These are phyloP conservation scores for Nephelium lappaceum DNA, from an alignment of 345 rosid genomes.

Conservation along the genomic window DNA sequence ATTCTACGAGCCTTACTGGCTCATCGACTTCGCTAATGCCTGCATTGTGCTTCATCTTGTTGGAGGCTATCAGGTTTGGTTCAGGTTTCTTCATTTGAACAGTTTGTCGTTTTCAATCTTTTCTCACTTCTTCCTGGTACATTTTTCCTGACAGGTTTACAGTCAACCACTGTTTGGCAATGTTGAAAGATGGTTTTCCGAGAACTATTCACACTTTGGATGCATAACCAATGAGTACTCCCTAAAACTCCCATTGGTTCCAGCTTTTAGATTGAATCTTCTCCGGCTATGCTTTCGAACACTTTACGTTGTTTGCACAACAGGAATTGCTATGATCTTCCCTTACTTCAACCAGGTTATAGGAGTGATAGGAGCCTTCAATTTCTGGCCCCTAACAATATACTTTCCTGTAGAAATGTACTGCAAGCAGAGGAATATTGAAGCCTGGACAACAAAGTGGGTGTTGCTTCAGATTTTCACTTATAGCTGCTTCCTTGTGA, in stretches of 20 bases:
- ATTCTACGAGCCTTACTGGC: constrained; percentile 58
- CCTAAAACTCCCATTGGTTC: constrained; percentile 38
- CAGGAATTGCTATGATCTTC: constrained; percentile 53
- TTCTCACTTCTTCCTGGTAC: not conserved
- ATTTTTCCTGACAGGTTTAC: constrained; percentile 39
- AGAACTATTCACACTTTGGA: constrained; percentile 46
- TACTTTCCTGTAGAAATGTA: constrained; percentile 83
- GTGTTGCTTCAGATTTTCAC: constrained; percentile 50
- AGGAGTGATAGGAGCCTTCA: constrained; percentile 69
- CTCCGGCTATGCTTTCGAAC: constrained; percentile 56
- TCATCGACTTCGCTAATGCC: constrained; percentile 53
- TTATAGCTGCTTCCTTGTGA: constrained; percentile 40
- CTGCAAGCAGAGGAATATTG: constrained; percentile 50
- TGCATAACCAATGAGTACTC: constrained; percentile 37
- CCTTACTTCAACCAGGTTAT: constrained; percentile 87
- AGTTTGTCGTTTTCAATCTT: too few relatives aligned
- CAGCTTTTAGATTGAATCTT: constrained; percentile 32
- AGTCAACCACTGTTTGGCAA: constrained; percentile 56
- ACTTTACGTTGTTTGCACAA: constrained; percentile 50
- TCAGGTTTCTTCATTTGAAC: not conserved
- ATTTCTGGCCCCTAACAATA: constrained; percentile 76
- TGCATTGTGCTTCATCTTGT: constrained; percentile 48
- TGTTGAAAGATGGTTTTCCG: constrained; percentile 41
- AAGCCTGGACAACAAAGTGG: constrained; percentile 60
- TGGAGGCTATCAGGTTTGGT: constrained; percentile 55